These are phyloP conservation scores for Xylariaceae sp. DNA, from an alignment of 2,329 filamentous ascomycete species.

Conservation along the genomic window DNA sequence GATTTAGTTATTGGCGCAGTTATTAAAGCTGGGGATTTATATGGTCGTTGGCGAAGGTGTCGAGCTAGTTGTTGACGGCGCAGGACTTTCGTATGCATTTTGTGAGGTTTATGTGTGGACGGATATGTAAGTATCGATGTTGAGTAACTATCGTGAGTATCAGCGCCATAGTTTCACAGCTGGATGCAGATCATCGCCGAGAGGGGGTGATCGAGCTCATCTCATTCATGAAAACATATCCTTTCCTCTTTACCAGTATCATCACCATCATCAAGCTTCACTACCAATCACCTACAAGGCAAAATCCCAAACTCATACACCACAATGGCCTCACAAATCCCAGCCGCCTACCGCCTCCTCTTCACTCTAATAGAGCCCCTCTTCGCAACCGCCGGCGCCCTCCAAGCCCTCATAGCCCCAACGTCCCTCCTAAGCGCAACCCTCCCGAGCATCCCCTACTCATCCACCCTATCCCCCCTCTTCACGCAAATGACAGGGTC, in stretches of 20 bases:
- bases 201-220: no score
- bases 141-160: background rate
- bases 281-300: no score
- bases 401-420: slow-evolving; percentile 18
- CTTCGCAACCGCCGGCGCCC: slow-evolving; percentile 18
- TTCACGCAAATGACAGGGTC: slow-evolving; percentile 22
- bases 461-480: slow-evolving; percentile 15
- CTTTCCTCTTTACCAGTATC: no score
- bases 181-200: no score
- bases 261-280: no score
- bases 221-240: no score
- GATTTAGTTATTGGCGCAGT: no score
- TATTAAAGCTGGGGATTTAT: no score
- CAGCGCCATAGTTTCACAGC: no score
- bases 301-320: no score
- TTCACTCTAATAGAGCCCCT: slow-evolving; percentile 23
- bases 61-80: background rate
- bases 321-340: slow-evolving; percentile 14
- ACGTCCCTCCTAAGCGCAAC: slow-evolving; percentile 9
- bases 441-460: slow-evolving; percentile 18
- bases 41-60: background rate
- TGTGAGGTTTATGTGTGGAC: no score
- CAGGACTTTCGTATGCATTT: background rate
- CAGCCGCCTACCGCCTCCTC: slow-evolving; percentile 18
- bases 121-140: no score